These are phyloP conservation scores for Salvia splendens DNA, from an alignment of 257 asterid species.

Conservation along the genomic window DNA sequence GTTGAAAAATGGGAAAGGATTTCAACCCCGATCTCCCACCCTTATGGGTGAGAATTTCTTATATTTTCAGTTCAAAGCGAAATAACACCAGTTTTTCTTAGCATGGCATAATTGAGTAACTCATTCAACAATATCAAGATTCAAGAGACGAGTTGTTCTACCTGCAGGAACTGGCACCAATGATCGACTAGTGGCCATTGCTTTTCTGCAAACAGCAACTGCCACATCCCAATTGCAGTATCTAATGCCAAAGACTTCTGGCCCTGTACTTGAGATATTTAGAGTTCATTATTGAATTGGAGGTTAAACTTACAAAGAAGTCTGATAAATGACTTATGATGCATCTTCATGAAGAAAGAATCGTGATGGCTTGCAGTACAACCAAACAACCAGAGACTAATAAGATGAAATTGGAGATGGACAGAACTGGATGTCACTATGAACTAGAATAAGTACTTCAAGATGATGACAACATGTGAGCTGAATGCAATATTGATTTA, in stretches of 20 bases:
- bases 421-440: constrained; percentile 6
- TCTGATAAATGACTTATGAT: constrained; percentile 2
- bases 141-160: constrained; percentile 25
- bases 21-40: not conserved
- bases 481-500: constrained; percentile 11
- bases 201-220: constrained; percentile 86
- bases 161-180: constrained; percentile 99
- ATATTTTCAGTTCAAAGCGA: not conserved
- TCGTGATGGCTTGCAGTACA: not conserved
- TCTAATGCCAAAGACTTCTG: constrained; percentile 97
- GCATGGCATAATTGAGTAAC: not conserved
- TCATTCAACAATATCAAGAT: constrained; percentile 13
- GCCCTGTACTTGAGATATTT: constrained; percentile 59
- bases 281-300: constrained; percentile 13
- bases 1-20: not conserved
- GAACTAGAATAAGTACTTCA: not conserved
- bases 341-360: not conserved
- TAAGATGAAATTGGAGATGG: not conserved
- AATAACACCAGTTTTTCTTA: not conserved
- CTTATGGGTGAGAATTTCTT: not conserved
- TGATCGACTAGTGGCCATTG: constrained; percentile 94
- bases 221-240: constrained; percentile 99
- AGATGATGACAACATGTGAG: constrained; percentile 1
- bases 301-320: constrained; percentile 15
- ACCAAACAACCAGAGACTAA: not conserved